A percentile compares a stretch with the other conserved stretches of the same genome.
Evolutionary conservation across 1,284 basidiomycete genomes (phyloP).

Genomic region (Boletellus deceptivus): DNA sequence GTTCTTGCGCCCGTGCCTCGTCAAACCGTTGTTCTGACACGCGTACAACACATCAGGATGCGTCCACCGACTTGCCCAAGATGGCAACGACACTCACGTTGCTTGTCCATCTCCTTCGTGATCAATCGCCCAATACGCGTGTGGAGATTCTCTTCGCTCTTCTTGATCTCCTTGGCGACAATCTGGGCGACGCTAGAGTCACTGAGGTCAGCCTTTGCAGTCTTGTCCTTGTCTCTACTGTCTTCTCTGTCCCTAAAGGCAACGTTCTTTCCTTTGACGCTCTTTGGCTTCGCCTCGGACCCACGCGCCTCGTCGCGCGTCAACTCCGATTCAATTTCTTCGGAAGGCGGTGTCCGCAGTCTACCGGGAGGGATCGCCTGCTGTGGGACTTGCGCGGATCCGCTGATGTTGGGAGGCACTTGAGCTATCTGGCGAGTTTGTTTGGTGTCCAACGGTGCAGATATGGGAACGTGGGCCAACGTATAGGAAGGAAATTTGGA

Average conservation of each 20-base stretch:
- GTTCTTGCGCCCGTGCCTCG: conserved; percentile 71
- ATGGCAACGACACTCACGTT: conserved; percentile 50
- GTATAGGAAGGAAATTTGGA: conserved; percentile 63
- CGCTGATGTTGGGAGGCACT: conserved; percentile 22
- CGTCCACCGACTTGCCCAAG: conserved; percentile 2
- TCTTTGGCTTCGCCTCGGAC: conserved; percentile 52
- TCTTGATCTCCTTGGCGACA: conserved; percentile 71
- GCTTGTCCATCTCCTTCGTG: conserved; percentile 82
- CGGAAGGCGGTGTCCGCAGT: conserved; percentile 65
- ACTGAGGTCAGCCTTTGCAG: conserved; percentile 44
- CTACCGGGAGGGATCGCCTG: conserved; percentile 39
- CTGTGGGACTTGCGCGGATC: conserved; percentile 12
- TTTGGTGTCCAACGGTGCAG: conserved; percentile 38
- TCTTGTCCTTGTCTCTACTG: conserved; percentile 44
- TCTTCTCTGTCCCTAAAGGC: conserved; percentile 62
- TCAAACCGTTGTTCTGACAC: conserved; percentile 72
- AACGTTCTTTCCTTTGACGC: conserved; percentile 52
- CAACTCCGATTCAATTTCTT: conserved; percentile 66
- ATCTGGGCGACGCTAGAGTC: conserved; percentile 54
- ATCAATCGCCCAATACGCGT: conserved; percentile 70
- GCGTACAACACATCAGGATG: conserved; percentile 8
- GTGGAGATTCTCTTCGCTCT: conserved; percentile 76
- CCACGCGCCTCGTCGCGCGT: conserved; percentile 56
- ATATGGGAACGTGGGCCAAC: conserved; percentile 31
- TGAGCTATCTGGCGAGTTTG: conserved; percentile 39